These are phyloP conservation scores for Boletus eberwhitei DNA, from an alignment of 768 basidiomycete genomes.

Conservation along the genomic window DNA sequence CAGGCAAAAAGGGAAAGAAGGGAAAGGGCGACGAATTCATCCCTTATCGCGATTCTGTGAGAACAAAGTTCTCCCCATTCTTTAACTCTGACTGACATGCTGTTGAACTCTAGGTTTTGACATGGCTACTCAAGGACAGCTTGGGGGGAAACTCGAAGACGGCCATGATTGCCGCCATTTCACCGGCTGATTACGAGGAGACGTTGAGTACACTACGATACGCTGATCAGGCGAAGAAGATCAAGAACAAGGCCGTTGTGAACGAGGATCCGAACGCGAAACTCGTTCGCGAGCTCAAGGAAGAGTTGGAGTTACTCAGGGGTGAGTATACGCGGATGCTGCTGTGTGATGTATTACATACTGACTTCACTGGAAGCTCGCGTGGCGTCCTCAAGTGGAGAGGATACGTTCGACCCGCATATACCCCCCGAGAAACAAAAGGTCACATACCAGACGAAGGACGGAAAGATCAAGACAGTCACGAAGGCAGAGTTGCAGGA, in stretches of 20 bases:
- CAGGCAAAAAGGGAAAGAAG: slow-evolving; percentile 82
- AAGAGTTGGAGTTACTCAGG: slow-evolving; percentile 91
- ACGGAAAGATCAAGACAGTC: slow-evolving; percentile 91
- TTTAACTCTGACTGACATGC: slow-evolving; percentile 5
- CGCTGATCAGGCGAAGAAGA: slow-evolving; percentile 99
- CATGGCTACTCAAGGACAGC: slow-evolving; percentile 98
- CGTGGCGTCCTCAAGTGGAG: slow-evolving; percentile 62
- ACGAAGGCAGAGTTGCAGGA: slow-evolving; percentile 97
- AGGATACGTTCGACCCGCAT: slow-evolving; percentile 80
- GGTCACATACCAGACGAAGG: slow-evolving; percentile 90
- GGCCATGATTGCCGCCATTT: slow-evolving; percentile 98
- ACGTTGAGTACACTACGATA: slow-evolving; percentile 95
- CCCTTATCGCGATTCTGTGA: slow-evolving; percentile 94
- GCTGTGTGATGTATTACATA: neutral
- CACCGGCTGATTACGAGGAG: slow-evolving; percentile 98
- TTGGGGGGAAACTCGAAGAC: slow-evolving; percentile 97
- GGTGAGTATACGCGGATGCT: slow-evolving; percentile 40
- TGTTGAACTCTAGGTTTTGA: slow-evolving; percentile 64
- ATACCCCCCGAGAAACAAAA: slow-evolving; percentile 94
- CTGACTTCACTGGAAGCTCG: slow-evolving; percentile 49
- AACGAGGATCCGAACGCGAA: slow-evolving; percentile 99
- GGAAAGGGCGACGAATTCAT: slow-evolving; percentile 90
- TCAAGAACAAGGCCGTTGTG: slow-evolving; percentile 98
- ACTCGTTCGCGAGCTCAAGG: slow-evolving; percentile 97
- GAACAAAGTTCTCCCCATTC: slow-evolving; percentile 23